phyloP scores from a whole-genome alignment of 2,329 filamentous ascomycete species.

The Pleoardoris graminearum region DNA sequence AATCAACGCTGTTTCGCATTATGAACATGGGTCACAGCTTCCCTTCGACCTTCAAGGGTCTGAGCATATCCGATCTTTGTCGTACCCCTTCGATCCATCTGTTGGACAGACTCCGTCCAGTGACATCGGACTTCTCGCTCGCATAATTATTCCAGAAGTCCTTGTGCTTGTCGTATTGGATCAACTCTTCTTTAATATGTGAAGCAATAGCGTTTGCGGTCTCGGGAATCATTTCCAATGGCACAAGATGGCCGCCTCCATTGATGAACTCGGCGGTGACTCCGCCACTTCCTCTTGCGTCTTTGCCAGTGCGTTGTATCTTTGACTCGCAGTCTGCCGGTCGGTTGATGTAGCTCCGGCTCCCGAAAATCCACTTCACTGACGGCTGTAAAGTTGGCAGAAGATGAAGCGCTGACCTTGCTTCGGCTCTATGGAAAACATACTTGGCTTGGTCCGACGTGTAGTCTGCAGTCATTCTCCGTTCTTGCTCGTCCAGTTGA shows the following conservation, averaged over 20 bases:
- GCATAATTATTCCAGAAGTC: background rate
- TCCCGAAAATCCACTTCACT: constrained; percentile 9
- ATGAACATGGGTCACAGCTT: too few relatives aligned
- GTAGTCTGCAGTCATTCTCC: background rate
- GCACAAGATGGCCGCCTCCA: background rate
- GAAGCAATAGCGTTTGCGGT: background rate
- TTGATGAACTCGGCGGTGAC: background rate
- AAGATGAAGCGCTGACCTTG: background rate
- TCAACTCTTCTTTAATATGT: background rate
- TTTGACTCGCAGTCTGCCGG: background rate
- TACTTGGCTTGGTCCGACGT: background rate
- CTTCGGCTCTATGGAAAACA: constrained; percentile 3
- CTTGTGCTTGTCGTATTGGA: background rate
- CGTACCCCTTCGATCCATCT: background rate
- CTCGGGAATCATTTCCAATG: background rate
- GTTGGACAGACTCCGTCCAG: background rate
- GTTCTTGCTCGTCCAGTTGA: background rate
- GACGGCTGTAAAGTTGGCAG: constrained; percentile 5
- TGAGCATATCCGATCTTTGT: background rate
- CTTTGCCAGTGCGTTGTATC: background rate
- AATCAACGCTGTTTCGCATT: too few relatives aligned
- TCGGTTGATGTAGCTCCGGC: constrained; percentile 10
- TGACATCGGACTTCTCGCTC: background rate
- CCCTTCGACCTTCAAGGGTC: background rate
- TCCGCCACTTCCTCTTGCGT: background rate